Evolutionary conservation across 345 rosid species (phyloP).

Genomic region (Acer campestre): DNA sequence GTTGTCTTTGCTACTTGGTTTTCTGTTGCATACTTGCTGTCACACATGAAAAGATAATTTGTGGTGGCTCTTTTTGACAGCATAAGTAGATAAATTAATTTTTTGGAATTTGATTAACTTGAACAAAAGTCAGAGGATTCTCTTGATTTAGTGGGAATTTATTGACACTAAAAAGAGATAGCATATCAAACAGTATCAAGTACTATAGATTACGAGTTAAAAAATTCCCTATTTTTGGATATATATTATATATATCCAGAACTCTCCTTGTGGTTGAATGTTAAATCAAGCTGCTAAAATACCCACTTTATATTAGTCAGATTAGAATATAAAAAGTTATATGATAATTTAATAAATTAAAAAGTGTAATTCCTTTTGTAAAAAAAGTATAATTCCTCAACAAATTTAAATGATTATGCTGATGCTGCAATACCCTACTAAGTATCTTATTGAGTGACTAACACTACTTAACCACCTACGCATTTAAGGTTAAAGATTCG

Average conservation of each 20-base stretch:
- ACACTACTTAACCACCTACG: neutral
- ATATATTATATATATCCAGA: neutral
- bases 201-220: neutral
- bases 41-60: neutral
- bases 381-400: neutral
- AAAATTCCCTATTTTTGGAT: neutral
- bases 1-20: neutral
- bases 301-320: neutral
- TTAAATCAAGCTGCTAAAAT: slow-evolving; percentile 3
- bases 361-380: neutral
- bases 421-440: neutral
- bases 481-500: slow-evolving; percentile 4
- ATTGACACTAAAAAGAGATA: neutral
- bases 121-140: neutral
- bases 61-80: neutral
- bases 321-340: neutral
- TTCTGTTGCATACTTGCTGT: neutral
- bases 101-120: neutral
- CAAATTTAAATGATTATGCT: neutral
- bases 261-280: neutral
- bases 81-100: too few species aligned
- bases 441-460: neutral
- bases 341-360: slow-evolving; percentile 1
- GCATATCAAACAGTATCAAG: neutral
- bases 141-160: neutral